Conservation (phyloP, 2,329 filamentous ascomycete genomes). For the Paraphoma sp. region DNA sequence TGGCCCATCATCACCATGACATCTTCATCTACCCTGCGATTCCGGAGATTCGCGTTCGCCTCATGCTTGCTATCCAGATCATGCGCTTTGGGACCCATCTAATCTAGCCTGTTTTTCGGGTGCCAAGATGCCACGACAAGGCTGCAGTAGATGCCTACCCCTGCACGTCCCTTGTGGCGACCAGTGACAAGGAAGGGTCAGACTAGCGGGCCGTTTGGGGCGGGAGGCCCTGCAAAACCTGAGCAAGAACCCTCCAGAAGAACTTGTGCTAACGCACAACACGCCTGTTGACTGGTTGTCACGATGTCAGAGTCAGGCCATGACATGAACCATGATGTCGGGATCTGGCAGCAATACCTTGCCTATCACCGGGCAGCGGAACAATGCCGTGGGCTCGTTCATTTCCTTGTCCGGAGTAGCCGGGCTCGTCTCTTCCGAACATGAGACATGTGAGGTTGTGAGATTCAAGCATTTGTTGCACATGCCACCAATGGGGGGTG, state of each 20-base stretch:
- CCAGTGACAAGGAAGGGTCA: slow-evolving; percentile 15
- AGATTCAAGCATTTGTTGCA: neutral
- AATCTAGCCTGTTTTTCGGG: neutral
- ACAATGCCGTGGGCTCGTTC: slow-evolving; percentile 6
- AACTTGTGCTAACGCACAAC: slow-evolving; percentile 10
- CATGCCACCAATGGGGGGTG: neutral
- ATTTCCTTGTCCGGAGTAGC: slow-evolving; percentile 3
- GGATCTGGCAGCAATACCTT: slow-evolving; percentile 8
- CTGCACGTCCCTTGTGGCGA: slow-evolving; percentile 12
- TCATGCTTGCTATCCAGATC: neutral
- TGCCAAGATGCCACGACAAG: slow-evolving; percentile 6
- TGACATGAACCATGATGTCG: slow-evolving; percentile 15
- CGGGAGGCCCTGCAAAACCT: slow-evolving; percentile 26
- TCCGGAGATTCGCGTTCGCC: neutral
- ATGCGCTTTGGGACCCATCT: too few relatives aligned
- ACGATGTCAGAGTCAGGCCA: slow-evolving; percentile 14
- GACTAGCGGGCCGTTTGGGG: slow-evolving; percentile 33
- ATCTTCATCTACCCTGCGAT: neutral
- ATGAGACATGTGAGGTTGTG: slow-evolving; percentile 2
- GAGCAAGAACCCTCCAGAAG: slow-evolving; percentile 9
- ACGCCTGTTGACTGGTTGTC: slow-evolving; percentile 5
- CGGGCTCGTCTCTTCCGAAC: slow-evolving; percentile 10
- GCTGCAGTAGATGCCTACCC: slow-evolving; percentile 10
- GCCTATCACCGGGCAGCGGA: slow-evolving; percentile 15
- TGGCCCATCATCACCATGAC: neutral